Percentiles rank a stretch among this genome's conserved stretches.
phyloP scores from a whole-genome alignment of 2,329 filamentous ascomycete species.

The Ceratocystis ficicola region DNA sequence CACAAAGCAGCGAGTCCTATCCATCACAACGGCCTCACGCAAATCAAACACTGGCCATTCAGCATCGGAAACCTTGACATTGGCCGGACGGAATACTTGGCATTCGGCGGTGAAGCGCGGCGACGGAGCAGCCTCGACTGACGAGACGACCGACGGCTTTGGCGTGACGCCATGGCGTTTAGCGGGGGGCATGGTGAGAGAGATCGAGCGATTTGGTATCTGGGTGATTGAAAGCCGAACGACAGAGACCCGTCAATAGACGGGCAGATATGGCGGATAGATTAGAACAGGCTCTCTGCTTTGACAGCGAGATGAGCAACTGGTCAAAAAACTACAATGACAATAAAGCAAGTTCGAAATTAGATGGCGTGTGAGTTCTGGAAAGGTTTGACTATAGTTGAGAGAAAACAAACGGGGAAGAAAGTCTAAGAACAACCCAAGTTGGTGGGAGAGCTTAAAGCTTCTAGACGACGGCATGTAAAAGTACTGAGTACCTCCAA shows the following conservation, averaged over 20 bases:
- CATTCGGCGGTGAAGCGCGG: constrained; percentile 30
- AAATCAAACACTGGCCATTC: constrained; percentile 53
- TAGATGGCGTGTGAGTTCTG: background rate
- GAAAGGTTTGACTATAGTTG: background rate
- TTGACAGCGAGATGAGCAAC: no score
- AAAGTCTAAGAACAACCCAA: background rate
- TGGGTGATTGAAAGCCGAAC: background rate
- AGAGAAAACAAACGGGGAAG: background rate
- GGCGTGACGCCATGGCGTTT: background rate
- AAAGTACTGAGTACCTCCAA: no score
- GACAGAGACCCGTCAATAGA: background rate
- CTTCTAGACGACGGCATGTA: no score
- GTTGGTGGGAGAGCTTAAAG: background rate
- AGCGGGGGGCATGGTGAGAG: background rate
- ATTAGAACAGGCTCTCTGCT: no score
- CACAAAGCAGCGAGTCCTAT: constrained; percentile 40
- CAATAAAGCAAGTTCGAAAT: background rate
- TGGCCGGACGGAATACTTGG: constrained; percentile 29
- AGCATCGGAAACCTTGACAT: constrained; percentile 29
- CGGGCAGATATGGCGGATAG: background rate
- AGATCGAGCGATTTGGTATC: background rate
- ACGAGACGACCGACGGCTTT: background rate
- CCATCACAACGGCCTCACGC: constrained; percentile 47
- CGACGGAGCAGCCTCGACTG: constrained; percentile 25
- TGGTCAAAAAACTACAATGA: background rate